Percentiles rank a stretch among this genome's conserved stretches.
These are phyloP conservation scores for Orbilia ellipsospora DNA, from an alignment of 2,329 filamentous ascomycete species.

Conservation along the genomic window DNA sequence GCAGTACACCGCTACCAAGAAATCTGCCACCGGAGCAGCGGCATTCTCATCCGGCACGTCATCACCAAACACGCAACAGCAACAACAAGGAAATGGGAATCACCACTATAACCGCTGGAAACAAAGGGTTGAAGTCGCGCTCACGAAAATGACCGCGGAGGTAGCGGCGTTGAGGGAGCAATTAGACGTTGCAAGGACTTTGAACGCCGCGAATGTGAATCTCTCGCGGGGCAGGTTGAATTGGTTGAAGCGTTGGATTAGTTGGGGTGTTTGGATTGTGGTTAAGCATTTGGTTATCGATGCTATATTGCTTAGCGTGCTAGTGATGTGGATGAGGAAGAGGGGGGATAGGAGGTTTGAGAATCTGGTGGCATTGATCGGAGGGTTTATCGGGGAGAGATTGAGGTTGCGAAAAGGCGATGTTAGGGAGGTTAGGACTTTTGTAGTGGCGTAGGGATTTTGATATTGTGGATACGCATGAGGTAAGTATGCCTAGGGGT, in stretches of 20 bases:
- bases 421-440: conserved; percentile 30
- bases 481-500: not conserved
- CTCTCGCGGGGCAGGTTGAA: conserved; percentile 70
- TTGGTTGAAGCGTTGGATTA: conserved; percentile 75
- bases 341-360: conserved; percentile 78
- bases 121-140: conserved; percentile 81
- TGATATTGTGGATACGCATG: not conserved
- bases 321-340: conserved; percentile 78
- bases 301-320: conserved; percentile 71
- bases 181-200: conserved; percentile 66
- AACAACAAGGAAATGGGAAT: conserved; percentile 56
- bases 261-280: conserved; percentile 76
- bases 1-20: conserved; percentile 41
- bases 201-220: conserved; percentile 74
- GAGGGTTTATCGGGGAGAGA: conserved; percentile 44
- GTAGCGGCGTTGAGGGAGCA: conserved; percentile 92
- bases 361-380: conserved; percentile 60
- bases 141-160: conserved; percentile 91
- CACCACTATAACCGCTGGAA: conserved; percentile 73
- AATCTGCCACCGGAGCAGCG: conserved; percentile 19
- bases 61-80: conserved; percentile 50
- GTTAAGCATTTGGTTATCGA: conserved; percentile 81
- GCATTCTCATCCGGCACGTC: conserved; percentile 53
- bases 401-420: conserved; percentile 25
- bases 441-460: conserved; percentile 34